Evolutionary conservation across 495 filamentous ascomycete species (phyloP).

Genomic region (Lophiostoma macrostomum): DNA sequence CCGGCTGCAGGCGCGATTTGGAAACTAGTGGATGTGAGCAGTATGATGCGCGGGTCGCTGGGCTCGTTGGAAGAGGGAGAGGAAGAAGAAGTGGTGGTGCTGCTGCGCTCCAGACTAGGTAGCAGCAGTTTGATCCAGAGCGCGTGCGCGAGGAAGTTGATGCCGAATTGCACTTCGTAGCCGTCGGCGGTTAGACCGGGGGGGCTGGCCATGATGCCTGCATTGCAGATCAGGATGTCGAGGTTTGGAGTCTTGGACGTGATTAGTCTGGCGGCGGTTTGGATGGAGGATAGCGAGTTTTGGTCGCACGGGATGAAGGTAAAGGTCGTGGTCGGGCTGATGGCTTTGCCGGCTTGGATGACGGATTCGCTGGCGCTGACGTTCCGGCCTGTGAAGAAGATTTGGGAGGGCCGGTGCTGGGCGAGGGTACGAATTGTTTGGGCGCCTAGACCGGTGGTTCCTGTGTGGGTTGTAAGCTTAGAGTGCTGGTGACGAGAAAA

Average conservation of each 20-base stretch:
- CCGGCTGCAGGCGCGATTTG: not conserved
- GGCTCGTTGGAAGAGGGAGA: not conserved
- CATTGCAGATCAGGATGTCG: constrained; percentile 19
- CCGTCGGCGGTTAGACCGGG: constrained; percentile 12
- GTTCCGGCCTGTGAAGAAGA: constrained; percentile 20
- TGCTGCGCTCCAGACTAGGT: too few relatives aligned
- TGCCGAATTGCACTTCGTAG: constrained; percentile 16
- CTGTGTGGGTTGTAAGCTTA: not conserved
- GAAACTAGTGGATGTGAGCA: not conserved
- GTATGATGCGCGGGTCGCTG: not conserved
- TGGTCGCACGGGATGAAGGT: constrained; percentile 18
- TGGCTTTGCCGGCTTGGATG: not conserved
- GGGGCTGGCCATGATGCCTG: constrained; percentile 10
- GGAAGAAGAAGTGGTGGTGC: too few relatives aligned
- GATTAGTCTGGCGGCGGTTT: not conserved
- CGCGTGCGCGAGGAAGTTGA: constrained; percentile 15
- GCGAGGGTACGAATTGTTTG: constrained; percentile 14
- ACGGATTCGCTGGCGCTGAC: not conserved
- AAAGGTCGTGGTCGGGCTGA: not conserved
- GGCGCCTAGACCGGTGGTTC: constrained; percentile 19
- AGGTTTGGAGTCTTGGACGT: not conserved
- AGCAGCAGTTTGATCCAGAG: too few relatives aligned
- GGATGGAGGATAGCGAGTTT: constrained; percentile 6
- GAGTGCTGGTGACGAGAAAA: not conserved
- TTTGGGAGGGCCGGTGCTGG: constrained; percentile 6